Evolutionary conservation across 2,329 filamentous ascomycete genomes (phyloP), one percentile per base, ranked within the genome.

Genomic region (Aspergillus texensis): DNA sequence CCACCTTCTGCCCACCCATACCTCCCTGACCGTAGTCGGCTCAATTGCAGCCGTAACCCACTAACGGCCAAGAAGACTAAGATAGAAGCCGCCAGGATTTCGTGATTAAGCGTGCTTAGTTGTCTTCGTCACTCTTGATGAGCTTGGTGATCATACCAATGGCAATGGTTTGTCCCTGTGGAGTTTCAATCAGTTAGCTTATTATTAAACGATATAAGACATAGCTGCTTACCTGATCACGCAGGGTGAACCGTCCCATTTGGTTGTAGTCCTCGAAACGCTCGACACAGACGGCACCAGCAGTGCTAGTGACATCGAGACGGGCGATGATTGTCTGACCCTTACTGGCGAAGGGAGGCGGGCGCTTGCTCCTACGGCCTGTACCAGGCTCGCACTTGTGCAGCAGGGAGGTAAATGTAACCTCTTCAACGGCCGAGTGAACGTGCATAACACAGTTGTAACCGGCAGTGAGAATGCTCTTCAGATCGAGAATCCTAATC

Each of bases 91-190:
- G 60, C 45, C 39, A 26, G 50, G n/a, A 14, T 28, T 46, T 46
- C 62, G 34, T 55, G 24, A 24, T 57, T 50, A 63, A 68, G 68
- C 53, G 41, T 63, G 32, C 61, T 63, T 70, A 68, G 32, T 71
- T 68, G 28, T 66, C 61, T 36, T 75, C 72, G 24, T 68, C 28
- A 34, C 59, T 58, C 19, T 32, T 52, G 70, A 91, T 88, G 65
- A 99, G 86, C 86, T 94, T 97, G 64, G 93, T 97, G 78, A 99
- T 96, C 87, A 99, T 99, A 75, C 95, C 95, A 82, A 99, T 99
- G 62, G 95, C 95, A 83, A 99, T 97, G 0, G 95, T 99, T 91
- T 98, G 94, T 73, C 95, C 95, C 89, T 98, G 75, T 48, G 11
- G 14, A 60, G 76, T 67, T 70, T 16, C 24, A 58, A 67, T 26